phyloP scores from a whole-genome alignment of 2,329 filamentous ascomycete genomes.

The Hymenoscyphus occultus region DNA sequence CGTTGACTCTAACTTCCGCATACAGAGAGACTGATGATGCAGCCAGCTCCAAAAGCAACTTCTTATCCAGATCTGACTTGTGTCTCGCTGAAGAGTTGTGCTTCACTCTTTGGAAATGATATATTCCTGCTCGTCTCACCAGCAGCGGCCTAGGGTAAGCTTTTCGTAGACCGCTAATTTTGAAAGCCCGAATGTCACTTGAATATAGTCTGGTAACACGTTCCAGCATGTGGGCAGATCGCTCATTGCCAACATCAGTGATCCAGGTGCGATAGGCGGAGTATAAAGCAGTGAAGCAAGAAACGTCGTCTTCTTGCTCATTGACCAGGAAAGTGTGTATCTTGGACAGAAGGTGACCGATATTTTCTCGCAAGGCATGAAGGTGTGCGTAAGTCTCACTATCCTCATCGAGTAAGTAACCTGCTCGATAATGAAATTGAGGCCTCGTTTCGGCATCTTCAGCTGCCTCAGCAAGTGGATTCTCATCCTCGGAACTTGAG shows the following conservation, averaged over 20 bases:
- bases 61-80: conserved; percentile 86
- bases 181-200: conserved; percentile 87
- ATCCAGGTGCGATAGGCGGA: conserved; percentile 95
- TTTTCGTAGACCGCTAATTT: conserved; percentile 88
- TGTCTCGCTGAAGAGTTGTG: conserved; percentile 87
- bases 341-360: conserved; percentile 76
- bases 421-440: conserved; percentile 83
- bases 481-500: conserved; percentile 55
- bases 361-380: conserved; percentile 74
- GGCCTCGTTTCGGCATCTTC: conserved; percentile 82
- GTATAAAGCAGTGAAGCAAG: conserved; percentile 90
- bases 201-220: conserved; percentile 79
- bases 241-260: conserved; percentile 93
- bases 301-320: conserved; percentile 91
- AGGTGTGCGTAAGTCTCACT: conserved; percentile 70
- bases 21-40: conserved; percentile 89
- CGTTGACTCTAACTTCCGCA: conserved; percentile 91
- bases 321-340: conserved; percentile 80
- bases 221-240: conserved; percentile 90
- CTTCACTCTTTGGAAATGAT: conserved; percentile 88
- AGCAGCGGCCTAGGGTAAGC: conserved; percentile 90
- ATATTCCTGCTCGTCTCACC: conserved; percentile 87
- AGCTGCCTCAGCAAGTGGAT: conserved; percentile 57
- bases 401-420: conserved; percentile 69
- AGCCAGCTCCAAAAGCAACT: conserved; percentile 79